Evolutionary conservation across 352 stramenopile genomes (phyloP).

Genomic region (Labyrinthula sp.): DNA sequence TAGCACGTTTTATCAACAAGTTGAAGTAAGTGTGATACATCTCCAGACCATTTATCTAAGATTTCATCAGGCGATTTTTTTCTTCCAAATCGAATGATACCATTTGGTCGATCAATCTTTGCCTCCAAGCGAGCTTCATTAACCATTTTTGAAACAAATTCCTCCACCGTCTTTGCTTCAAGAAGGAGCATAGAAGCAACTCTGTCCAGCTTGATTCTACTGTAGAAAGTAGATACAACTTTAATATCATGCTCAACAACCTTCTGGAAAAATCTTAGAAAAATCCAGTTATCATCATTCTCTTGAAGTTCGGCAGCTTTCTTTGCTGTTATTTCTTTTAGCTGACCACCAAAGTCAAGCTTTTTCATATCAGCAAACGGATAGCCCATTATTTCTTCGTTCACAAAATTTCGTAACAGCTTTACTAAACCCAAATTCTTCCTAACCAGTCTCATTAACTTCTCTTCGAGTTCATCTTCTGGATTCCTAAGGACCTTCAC

Average conservation of each 20-base stretch:
- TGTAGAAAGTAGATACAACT: conserved; percentile 74
- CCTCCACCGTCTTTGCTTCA: conserved; percentile 46
- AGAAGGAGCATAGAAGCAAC: conserved; percentile 78
- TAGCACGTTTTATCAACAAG: conserved; percentile 90
- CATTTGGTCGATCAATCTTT: conserved; percentile 89
- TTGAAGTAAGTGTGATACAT: conserved; percentile 80
- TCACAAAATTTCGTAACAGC: conserved; percentile 81
- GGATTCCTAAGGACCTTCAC: too few species aligned
- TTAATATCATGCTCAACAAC: conserved; percentile 93
- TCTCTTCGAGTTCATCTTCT: conserved; percentile 36
- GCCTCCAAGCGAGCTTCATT: conserved; percentile 57
- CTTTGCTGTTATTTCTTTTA: conserved; percentile 45
- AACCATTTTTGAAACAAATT: conserved; percentile 48
- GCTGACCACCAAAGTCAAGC: conserved; percentile 56
- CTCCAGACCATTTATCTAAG: conserved; percentile 75
- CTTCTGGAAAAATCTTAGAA: conserved; percentile 52
- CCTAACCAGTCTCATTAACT: conserved; percentile 40
- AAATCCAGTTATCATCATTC: background rate
- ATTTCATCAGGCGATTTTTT: conserved; percentile 68
- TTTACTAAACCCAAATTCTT: conserved; percentile 44
- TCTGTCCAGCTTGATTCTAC: conserved; percentile 67
- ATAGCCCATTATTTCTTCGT: conserved; percentile 83
- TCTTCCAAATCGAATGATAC: conserved; percentile 75
- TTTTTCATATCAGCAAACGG: conserved; percentile 59
- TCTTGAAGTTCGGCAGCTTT: conserved; percentile 10